A percentile compares a stretch with the other conserved stretches of the same genome.
Conservation (phyloP, 352 stramenopile species). For the Globisporangium lucens region DNA sequence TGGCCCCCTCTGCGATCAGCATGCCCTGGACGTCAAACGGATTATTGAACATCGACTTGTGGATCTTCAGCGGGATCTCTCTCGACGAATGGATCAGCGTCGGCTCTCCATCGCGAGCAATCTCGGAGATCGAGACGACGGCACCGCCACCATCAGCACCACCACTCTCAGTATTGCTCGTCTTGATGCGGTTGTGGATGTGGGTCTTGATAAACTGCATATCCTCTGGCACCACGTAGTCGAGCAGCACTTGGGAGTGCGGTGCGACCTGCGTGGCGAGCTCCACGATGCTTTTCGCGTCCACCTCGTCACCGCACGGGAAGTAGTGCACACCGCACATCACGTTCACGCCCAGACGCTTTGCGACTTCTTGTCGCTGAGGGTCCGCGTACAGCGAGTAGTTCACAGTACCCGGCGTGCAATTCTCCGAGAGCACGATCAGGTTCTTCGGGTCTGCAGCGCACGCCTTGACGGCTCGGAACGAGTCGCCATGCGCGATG, state of each 20-base stretch:
- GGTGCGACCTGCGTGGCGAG: conserved; percentile 55
- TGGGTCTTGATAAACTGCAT: conserved; percentile 66
- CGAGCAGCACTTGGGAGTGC: conserved; percentile 68
- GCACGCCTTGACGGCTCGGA: conserved; percentile 54
- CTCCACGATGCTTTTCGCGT: conserved; percentile 82
- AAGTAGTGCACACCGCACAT: conserved; percentile 83
- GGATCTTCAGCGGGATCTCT: conserved; percentile 74
- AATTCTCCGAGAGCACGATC: conserved; percentile 82
- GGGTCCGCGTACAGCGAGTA: conserved; percentile 80
- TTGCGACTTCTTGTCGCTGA: conserved; percentile 64
- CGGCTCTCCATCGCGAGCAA: conserved; percentile 23
- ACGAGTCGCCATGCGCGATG: conserved; percentile 70
- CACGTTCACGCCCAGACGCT: conserved; percentile 64
- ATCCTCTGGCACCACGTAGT: conserved; percentile 54
- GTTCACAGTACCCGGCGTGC: conserved; percentile 75
- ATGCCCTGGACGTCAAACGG: conserved; percentile 70
- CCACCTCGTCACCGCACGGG: conserved; percentile 79
- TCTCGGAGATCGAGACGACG: conserved; percentile 16
- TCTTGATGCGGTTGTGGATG: conserved; percentile 46
- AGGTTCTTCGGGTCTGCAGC: conserved; percentile 78
- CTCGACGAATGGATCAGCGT: conserved; percentile 37
- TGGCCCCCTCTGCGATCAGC: conserved; percentile 64
- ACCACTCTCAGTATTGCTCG: neutral
- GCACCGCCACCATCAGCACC: neutral
- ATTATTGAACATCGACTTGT: conserved; percentile 86